These are phyloP conservation scores for Fusarium verrucosum DNA, from an alignment of 2,329 filamentous ascomycete species.

Conservation along the genomic window DNA sequence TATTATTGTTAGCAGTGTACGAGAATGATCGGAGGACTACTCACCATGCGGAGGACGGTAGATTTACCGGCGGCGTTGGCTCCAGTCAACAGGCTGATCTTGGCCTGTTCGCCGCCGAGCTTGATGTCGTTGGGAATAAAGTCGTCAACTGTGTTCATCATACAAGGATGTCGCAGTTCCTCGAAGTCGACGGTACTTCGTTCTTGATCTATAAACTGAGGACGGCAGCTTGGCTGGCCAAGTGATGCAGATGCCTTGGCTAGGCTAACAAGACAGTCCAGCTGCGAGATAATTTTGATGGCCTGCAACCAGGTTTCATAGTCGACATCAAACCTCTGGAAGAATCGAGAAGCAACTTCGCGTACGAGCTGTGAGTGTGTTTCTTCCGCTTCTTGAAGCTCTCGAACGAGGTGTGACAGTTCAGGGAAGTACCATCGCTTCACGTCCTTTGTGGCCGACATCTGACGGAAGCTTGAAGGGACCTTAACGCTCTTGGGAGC, in stretches of 20 bases:
- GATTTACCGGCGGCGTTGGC: slow-evolving; percentile 98
- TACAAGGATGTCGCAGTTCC: slow-evolving; percentile 94
- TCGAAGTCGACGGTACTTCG: slow-evolving; percentile 90
- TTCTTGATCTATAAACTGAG: slow-evolving; percentile 84
- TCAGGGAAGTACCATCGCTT: slow-evolving; percentile 95
- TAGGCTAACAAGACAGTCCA: slow-evolving; percentile 94
- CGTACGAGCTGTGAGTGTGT: slow-evolving; percentile 91
- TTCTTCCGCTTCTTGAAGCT: slow-evolving; percentile 93
- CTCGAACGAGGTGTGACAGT: slow-evolving; percentile 81
- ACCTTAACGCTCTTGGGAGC: slow-evolving; percentile 86
- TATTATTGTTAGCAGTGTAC: slow-evolving; percentile 49
- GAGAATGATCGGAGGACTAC: slow-evolving; percentile 39
- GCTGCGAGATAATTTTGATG: slow-evolving; percentile 88
- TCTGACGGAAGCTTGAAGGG: slow-evolving; percentile 90
- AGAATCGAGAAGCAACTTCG: slow-evolving; percentile 85
- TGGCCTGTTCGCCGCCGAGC: slow-evolving; percentile 81
- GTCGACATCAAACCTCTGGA: slow-evolving; percentile 85
- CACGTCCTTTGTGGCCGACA: slow-evolving; percentile 90
- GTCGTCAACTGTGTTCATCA: slow-evolving; percentile 86
- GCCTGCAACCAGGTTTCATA: slow-evolving; percentile 87
- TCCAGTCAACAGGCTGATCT: slow-evolving; percentile 91
- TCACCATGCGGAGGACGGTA: slow-evolving; percentile 91
- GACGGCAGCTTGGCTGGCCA: slow-evolving; percentile 87
- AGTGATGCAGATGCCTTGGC: slow-evolving; percentile 87
- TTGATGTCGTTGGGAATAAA: slow-evolving; percentile 97